Evolutionary conservation across 164 flowering plant genomes (phyloP), one percentile per base, ranked within the genome.

Genomic region (Echeveria elegans): DNA sequence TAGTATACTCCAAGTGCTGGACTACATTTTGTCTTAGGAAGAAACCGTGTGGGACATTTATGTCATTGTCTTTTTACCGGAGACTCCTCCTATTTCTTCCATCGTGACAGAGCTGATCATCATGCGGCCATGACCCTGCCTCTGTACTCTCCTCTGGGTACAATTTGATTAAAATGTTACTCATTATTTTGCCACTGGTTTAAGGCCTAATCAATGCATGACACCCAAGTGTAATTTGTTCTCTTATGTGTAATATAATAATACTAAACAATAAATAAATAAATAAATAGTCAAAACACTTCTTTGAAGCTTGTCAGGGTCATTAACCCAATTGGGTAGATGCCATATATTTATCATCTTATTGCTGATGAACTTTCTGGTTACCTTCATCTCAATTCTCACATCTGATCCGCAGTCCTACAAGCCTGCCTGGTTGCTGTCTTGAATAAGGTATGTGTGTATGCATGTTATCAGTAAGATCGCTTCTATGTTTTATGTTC

Each of bases 31-130:
- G n/a, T n/a, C n/a, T n/a, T n/a, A n/a, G n/a, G n/a, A 50, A 24
- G 60, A 53, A 53, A 53, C 60, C 60, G 60, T 28, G 60, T 53
- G 60, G 60, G 60, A 11, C 60, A 53, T 26, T 53, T 53, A 0
- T 28, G 60, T 21, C 58, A 5, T 48, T 52, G 59, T 52, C 29
- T 23, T 47, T 47, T 47, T 4, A 18, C 21, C n/a, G n/a, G 2
- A 52, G 1, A 52, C 11, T 52, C 29, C 14, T 5, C 31, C 6
- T 24, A 14, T 53, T 24, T 53, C 60, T 50, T 50, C 26, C 56
- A n/a, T 50, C 56, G n/a, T 24, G 24, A 11, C 60, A 24, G 58
- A 50, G 11, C 58, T 9, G 30, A 40, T 7, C 37, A 34, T 34
- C 37, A 34, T 34, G 37, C 37, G 37, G 3, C 5, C 7, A 34